Percentiles rank a stretch among this genome's conserved stretches.
Conservation (phyloP, 2,329 filamentous ascomycete species). For the Leptographium lundbergii region DNA sequence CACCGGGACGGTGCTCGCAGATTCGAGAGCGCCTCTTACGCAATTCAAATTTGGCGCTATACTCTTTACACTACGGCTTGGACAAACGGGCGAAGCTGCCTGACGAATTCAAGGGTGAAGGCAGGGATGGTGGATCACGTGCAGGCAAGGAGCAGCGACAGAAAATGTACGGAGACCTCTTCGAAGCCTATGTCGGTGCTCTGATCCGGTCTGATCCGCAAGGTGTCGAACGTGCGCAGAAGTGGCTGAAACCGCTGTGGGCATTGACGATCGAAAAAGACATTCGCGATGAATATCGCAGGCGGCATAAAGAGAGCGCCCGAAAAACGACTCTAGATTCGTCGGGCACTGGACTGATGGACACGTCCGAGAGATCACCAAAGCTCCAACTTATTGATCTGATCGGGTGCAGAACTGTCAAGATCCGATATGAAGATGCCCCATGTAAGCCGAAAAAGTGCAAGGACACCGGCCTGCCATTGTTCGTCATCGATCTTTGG, state of each 20-base stretch:
- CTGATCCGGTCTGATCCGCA: constrained; percentile 54
- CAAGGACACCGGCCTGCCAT: constrained; percentile 36
- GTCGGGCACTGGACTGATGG: background rate
- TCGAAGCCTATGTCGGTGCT: constrained; percentile 82
- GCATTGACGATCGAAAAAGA: constrained; percentile 46
- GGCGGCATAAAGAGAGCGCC: constrained; percentile 6
- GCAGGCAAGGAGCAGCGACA: constrained; percentile 39
- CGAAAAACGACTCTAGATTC: background rate
- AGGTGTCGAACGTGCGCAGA: constrained; percentile 47
- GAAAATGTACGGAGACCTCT: constrained; percentile 76
- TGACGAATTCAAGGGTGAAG: constrained; percentile 25
- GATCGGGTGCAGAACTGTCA: constrained; percentile 44
- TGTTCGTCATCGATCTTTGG: constrained; percentile 52
- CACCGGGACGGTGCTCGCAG: constrained; percentile 59
- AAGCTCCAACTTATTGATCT: constrained; percentile 40
- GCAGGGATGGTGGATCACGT: constrained; percentile 23
- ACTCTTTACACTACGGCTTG: constrained; percentile 58
- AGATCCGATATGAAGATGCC: constrained; percentile 48
- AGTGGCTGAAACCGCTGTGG: constrained; percentile 71
- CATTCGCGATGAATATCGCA: constrained; percentile 30
- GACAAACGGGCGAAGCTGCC: constrained; percentile 50
- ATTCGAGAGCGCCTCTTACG: constrained; percentile 69
- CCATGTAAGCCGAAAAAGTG: constrained; percentile 39
- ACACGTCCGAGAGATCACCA: constrained; percentile 15
- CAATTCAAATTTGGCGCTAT: constrained; percentile 64